Evolutionary conservation across 2,329 filamentous ascomycete species (phyloP), one percentile per base, ranked within the genome.

Genomic region (Apiospora malaysiana): DNA sequence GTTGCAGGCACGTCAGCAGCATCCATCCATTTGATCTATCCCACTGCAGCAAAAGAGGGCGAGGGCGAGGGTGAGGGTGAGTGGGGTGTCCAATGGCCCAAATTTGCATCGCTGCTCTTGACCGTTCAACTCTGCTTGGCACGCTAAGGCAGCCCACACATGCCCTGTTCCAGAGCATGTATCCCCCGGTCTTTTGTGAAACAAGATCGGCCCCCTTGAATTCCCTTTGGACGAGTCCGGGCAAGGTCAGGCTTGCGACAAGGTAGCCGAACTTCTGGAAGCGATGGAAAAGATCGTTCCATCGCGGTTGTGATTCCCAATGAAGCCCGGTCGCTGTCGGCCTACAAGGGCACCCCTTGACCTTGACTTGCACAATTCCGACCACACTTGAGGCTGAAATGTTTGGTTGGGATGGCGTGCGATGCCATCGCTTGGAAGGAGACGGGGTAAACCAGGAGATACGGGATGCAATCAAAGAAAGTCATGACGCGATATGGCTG

Each of bases 171-270:
- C 80, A 80, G 78, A 78, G 77, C 77, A 77, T 75, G 74, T 67
- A 73, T 73, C 74, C 79, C 83, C 83, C 78, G 79, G 82, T 79
- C 80, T 77, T 77, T 85, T 81, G 83, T 87, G 86, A 88, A 88
- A 88, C 86, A 84, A 79, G 78, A 81, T 76, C 68, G 71, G 75
- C 80, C 82, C 84, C 85, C 83, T 87, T 84, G 76, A 83, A 84
- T 83, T 83, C 81, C 83, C 78, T 78, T 75, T 74, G 74, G 72
- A 72, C 78, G 77, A 81, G 80, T 83, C 82, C 80, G 80, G 79
- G 79, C 81, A 79, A 76, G 79, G 83, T 75, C 80, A 83, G 79
- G 82, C 81, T 83, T 85, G 83, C 82, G 81, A 83, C 81, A 81
- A 72, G 72, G 79, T 79, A 78, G 78, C 74, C 76, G 76, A 77